Evolutionary conservation across 2,329 filamentous ascomycete genomes (phyloP).

Genomic region (Ceratocystis lukuohia): DNA sequence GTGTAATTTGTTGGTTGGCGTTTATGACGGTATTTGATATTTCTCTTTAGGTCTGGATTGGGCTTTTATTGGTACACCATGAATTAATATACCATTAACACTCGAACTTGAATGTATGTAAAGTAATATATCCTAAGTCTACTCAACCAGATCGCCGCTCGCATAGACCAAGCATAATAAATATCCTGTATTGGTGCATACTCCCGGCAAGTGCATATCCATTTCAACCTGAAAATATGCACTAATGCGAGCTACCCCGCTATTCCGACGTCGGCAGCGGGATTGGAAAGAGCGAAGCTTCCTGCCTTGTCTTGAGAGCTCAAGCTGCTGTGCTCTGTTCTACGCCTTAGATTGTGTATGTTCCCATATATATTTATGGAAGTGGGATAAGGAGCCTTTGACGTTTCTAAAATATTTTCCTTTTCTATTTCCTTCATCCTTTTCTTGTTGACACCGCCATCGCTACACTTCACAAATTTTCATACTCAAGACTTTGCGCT

Average conservation of each 20-base stretch:
- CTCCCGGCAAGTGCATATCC: neutral
- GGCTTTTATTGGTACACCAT: no score
- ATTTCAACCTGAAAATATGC: neutral
- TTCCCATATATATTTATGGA: neutral
- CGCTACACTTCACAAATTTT: no score
- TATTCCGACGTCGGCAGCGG: conserved; percentile 10
- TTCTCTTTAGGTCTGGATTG: no score
- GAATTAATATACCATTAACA: no score
- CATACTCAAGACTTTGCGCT: no score
- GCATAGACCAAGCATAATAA: no score
- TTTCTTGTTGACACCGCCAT: neutral
- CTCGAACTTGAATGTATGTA: no score
- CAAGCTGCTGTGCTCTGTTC: neutral
- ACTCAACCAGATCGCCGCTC: no score
- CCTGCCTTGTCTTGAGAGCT: neutral
- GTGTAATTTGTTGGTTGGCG: no score
- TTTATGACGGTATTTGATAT: no score
- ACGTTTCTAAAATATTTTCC: neutral
- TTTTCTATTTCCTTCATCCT: neutral
- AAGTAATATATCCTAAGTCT: no score
- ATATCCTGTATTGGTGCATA: neutral
- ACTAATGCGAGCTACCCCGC: neutral
- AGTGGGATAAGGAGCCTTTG: neutral
- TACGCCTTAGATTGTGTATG: neutral
- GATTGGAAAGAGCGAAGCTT: neutral